A percentile compares a stretch with the other conserved stretches of the same genome.
These are phyloP conservation scores for Coelastrella sp. DNA, from an alignment of 139 green algal species.

Conservation along the genomic window DNA sequence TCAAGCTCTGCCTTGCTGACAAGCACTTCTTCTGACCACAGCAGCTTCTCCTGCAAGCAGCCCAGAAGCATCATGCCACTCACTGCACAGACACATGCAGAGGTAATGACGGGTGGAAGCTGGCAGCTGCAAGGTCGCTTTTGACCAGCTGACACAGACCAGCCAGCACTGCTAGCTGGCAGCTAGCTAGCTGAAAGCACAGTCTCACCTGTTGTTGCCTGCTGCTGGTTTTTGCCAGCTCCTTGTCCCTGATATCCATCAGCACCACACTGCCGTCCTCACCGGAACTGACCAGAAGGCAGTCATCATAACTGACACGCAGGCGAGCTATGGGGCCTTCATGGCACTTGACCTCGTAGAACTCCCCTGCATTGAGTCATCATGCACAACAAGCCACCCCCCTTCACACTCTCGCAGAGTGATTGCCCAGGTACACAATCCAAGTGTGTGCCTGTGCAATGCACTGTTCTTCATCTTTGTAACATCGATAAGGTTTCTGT, in stretches of 20 bases:
- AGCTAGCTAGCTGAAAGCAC: background rate
- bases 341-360: conserved; percentile 68
- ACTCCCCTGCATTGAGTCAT: conserved; percentile 53
- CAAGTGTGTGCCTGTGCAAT: background rate
- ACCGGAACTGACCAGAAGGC: conserved; percentile 73
- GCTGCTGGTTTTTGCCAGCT: conserved; percentile 60
- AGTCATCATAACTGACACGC: conserved; percentile 76
- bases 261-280: conserved; percentile 82
- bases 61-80: background rate
- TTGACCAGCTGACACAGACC: background rate
- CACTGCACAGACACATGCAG: background rate
- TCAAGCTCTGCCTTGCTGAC: conserved; percentile 88
- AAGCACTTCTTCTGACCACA: conserved; percentile 90
- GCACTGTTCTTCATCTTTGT: background rate
- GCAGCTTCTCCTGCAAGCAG: conserved; percentile 66
- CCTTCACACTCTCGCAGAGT: background rate
- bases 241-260: conserved; percentile 80
- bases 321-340: conserved; percentile 73
- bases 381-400: background rate
- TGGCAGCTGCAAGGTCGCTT: background rate
- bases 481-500: too few species aligned
- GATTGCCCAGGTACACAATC: background rate
- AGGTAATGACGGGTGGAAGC: background rate
- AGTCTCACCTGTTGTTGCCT: conserved; percentile 54
- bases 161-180: background rate